Conservation (phyloP, 352 stramenopile genomes). For the Phytophthora agathidicida region DNA sequence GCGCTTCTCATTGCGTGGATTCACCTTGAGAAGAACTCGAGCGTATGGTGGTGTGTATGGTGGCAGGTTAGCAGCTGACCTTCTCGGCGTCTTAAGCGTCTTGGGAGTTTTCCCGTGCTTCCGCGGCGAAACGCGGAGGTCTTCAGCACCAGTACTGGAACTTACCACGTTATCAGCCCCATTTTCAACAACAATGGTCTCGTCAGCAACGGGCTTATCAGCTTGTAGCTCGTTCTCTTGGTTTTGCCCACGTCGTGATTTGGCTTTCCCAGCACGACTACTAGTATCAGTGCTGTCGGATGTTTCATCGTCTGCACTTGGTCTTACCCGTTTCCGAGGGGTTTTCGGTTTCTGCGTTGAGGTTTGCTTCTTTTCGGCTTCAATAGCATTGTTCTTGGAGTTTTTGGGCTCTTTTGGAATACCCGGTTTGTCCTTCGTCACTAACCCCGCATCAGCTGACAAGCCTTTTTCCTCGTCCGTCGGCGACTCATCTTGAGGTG, state of each 20-base stretch:
- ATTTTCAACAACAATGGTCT: background rate
- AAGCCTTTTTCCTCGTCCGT: background rate
- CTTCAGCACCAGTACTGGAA: background rate
- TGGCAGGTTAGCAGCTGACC: constrained; percentile 5
- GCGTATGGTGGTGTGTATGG: constrained; percentile 13
- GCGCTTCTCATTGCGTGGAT: constrained; percentile 3
- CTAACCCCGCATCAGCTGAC: background rate
- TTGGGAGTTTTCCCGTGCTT: constrained; percentile 37
- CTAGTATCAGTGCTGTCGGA: constrained; percentile 1
- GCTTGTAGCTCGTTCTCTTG: background rate
- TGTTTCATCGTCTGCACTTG: constrained; percentile 1
- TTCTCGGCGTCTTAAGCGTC: constrained; percentile 15
- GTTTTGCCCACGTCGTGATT: background rate
- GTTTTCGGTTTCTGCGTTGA: background rate
- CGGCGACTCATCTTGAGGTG: background rate
- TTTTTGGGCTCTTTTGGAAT: background rate
- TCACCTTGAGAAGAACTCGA: background rate
- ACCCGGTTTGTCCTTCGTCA: background rate
- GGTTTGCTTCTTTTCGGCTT: background rate
- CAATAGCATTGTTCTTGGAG: background rate
- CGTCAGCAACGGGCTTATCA: background rate
- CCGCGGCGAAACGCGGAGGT: constrained; percentile 1
- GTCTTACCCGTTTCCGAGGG: background rate
- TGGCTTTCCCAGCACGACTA: background rate
- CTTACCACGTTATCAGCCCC: background rate